Conservation (phyloP, 2,329 filamentous ascomycete genomes). For the Saccharata proteae region DNA sequence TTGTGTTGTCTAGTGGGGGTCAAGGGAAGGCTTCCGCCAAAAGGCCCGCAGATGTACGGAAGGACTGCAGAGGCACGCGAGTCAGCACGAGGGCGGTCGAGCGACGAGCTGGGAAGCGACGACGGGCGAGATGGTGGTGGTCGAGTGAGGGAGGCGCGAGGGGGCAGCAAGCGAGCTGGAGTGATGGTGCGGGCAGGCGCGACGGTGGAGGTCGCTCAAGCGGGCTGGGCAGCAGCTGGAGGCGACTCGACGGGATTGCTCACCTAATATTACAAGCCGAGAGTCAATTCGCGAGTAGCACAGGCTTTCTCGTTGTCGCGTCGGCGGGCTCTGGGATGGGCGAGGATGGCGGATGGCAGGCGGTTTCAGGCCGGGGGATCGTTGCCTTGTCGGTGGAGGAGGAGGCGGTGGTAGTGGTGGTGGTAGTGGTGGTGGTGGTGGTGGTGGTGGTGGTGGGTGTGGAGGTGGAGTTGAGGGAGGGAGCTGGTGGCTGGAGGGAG, state of each 20-base stretch:
- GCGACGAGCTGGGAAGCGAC: constrained; percentile 5
- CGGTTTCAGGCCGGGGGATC: too few species aligned
- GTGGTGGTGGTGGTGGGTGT: too few species aligned
- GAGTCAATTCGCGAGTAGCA: constrained; percentile 2
- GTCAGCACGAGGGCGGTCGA: constrained; percentile 6
- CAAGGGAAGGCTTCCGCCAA: constrained; percentile 6
- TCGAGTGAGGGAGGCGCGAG: constrained; percentile 4
- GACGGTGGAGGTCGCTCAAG: constrained; percentile 4
- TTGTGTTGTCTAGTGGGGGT: too few species aligned
- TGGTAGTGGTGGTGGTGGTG: constrained; percentile 11
- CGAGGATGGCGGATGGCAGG: not conserved
- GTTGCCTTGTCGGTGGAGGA: too few species aligned
- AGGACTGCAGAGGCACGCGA: constrained; percentile 2
- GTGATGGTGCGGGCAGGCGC: constrained; percentile 5
- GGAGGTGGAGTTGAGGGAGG: constrained; percentile 1
- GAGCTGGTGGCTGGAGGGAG: constrained; percentile 8
- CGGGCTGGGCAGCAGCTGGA: too few species aligned
- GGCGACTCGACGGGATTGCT: too few species aligned
- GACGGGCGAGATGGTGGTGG: constrained; percentile 6
- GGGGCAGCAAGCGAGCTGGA: constrained; percentile 4
- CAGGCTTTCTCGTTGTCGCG: too few species aligned
- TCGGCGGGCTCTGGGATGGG: not conserved
- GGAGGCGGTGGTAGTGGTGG: constrained; percentile 21
- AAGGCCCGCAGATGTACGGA: constrained; percentile 8
- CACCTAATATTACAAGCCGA: too few species aligned